A percentile compares a stretch with the other conserved stretches of the same genome.
phyloP scores from a whole-genome alignment of 371 early-diverging fungal species.

The Basidiobolus meristosporus region DNA sequence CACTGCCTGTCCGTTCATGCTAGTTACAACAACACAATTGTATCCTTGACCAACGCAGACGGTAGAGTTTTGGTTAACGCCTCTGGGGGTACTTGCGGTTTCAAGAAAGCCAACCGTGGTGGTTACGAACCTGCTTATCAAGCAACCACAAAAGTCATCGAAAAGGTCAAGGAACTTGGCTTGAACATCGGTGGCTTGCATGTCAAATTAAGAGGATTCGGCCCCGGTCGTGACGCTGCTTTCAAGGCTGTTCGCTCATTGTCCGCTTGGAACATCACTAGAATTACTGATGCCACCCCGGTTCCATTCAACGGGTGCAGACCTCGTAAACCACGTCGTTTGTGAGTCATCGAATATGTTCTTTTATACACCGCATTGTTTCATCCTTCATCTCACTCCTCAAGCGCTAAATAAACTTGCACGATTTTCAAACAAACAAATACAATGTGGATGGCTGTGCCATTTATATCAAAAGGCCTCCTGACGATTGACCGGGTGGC shows the following conservation, averaged over 20 bases:
- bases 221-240: constrained; percentile 81
- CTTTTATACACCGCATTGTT: no score
- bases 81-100: constrained; percentile 69
- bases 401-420: no score
- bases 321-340: constrained; percentile 72
- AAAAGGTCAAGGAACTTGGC: constrained; percentile 38
- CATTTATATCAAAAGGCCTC: no score
- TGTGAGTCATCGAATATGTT: constrained; percentile 21
- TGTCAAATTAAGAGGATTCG: constrained; percentile 74
- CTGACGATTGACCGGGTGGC: no score
- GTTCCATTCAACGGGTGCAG: constrained; percentile 87
- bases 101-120: constrained; percentile 74
- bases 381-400: no score
- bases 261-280: constrained; percentile 49
- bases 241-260: constrained; percentile 57
- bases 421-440: no score
- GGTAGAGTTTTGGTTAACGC: constrained; percentile 50
- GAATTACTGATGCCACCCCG: constrained; percentile 79
- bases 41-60: constrained; percentile 54
- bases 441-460: no score
- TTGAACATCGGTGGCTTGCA: constrained; percentile 43
- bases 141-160: constrained; percentile 56
- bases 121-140: constrained; percentile 88
- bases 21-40: constrained; percentile 74
- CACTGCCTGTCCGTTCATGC: constrained; percentile 48